Evolutionary conservation across 2,329 filamentous ascomycete genomes (phyloP), one percentile per base, ranked within the genome.

Genomic region (Fusarium sp.): DNA sequence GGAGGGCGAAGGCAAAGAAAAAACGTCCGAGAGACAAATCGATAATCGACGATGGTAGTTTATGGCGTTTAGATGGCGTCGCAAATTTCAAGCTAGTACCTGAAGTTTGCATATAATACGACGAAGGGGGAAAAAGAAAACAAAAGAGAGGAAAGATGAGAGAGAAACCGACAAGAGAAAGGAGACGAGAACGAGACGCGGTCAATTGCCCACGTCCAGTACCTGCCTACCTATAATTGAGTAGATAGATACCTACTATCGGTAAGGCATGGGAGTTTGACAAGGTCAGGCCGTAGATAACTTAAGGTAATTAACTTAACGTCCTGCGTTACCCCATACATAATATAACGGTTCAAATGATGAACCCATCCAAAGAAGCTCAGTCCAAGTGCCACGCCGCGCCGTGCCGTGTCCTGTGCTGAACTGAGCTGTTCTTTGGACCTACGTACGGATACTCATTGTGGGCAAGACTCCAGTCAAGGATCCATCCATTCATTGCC

Each of bases 51-150:
- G 63, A 66, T 56, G 59, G 22, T 45, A 44, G 18, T 55, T 52
- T n/a, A 53, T 67, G 44, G 48, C 49, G 52, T 70, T 55, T 27
- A 18, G 46, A 42, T 61, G 53, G 55, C 44, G 61, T 69, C 25
- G 20, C 24, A 57, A 57, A 55, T 65, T 44, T 14, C 29, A 37
- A 32, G 40, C 62, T 61, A 30, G 61, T 42, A 37, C 64, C 48
- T 53, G 46, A 47, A 53, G 41, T 51, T 44, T 51, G 48, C 45
- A 63, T 37, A 56, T 52, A 41, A 57, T 29, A 48, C 47, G 42
- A 60, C 45, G 25, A 47, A 60, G 48, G 41, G 48, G 27, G 13
- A 22, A 65, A 20, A 44, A 54, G 46, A 64, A 34, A 42, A 25
- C 22, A 52, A 25, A 22, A 18, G 41, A 57, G 51, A 42, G 41